A percentile compares a stretch with the other conserved stretches of the same genome.
These are phyloP conservation scores for Candida bentonensis DNA, from an alignment of 805 yeast species.

Conservation along the genomic window DNA sequence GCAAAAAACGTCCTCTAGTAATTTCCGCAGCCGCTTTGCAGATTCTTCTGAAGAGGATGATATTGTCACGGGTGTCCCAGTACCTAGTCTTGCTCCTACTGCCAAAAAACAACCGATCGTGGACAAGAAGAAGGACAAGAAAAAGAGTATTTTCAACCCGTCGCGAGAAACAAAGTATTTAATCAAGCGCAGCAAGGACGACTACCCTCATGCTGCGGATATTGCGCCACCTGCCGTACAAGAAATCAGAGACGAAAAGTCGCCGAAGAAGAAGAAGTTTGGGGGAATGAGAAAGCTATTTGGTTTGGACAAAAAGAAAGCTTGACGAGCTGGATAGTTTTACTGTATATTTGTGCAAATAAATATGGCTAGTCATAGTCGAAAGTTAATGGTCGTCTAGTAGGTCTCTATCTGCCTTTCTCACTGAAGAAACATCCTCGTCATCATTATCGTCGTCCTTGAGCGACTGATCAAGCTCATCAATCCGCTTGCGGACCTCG, in stretches of 20 bases:
- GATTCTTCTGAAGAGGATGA: background rate
- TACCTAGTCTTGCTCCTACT: background rate
- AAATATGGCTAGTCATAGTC: background rate
- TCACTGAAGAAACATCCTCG: conserved; percentile 16
- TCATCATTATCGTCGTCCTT: conserved; percentile 16
- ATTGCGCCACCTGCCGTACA: background rate
- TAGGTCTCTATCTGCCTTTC: conserved; percentile 20
- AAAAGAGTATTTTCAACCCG: background rate
- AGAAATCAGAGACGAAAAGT: background rate
- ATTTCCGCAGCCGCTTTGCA: conserved; percentile 1
- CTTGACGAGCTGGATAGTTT: background rate
- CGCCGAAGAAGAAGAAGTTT: conserved; percentile 1
- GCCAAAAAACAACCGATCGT: too few species aligned
- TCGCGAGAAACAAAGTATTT: conserved; percentile 1
- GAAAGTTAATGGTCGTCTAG: conserved; percentile 14
- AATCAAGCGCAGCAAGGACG: conserved; percentile 1
- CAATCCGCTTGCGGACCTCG: conserved; percentile 80
- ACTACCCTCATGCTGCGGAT: background rate
- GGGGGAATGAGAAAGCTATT: conserved; percentile 1
- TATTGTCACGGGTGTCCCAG: background rate
- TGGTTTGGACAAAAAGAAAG: background rate
- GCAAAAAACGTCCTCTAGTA: background rate
- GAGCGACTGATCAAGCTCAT: conserved; percentile 25
- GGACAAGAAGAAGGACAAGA: background rate
- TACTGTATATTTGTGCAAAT: background rate